Evolutionary conservation across 306 rosid species (phyloP), one percentile per base, ranked within the genome.

Genomic region (Vicia villosa): DNA sequence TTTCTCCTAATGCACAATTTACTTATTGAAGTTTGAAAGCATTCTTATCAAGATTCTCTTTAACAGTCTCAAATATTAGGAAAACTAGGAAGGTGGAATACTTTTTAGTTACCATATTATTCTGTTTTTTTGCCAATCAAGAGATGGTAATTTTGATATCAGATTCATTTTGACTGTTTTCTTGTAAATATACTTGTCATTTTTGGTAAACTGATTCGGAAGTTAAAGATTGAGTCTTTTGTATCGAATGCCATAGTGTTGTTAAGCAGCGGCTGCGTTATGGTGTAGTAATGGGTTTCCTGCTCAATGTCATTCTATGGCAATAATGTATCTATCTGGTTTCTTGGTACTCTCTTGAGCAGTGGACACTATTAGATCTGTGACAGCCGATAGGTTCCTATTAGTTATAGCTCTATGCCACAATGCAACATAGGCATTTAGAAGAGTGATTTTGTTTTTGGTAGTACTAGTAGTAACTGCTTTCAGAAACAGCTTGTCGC

Each of bases 41-140:
- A 17, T 71, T 71, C 58, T 16, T 42, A 28, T 26, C 34, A 16
- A 70, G 38, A 28, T 57, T 70, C 38, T 58, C 26, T 51, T 36
- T 8, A 45, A n/a, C 12, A 0, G 50, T 36, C 8, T 49, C 43
- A 24, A 55, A 10, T 69, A 40, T 15, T 55, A 55, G 41, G 46
- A 54, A 69, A 69, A 26, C 54, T 69, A 69, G 40, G 4, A 69
- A 14, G 41, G 28, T n/a, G 26, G 50, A 37, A 69, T 38, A 20
- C 17, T 16, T 54, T 54, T 14, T 54, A 4, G 42, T 55, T 38
- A n/a, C 10, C 41, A 38, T 55, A 52, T 22, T 21, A 8, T 20
- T 26, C 43, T 55, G 41, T 15, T 16, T 62, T 70, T 57, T 9
- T 42, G 32, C 56, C 19, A 41, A 41, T 56, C 52, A 10, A 22